A percentile compares a stretch with the other conserved stretches of the same genome.
These are phyloP conservation scores for Boletellus ananas DNA, from an alignment of 768 basidiomycete species.

Conservation along the genomic window DNA sequence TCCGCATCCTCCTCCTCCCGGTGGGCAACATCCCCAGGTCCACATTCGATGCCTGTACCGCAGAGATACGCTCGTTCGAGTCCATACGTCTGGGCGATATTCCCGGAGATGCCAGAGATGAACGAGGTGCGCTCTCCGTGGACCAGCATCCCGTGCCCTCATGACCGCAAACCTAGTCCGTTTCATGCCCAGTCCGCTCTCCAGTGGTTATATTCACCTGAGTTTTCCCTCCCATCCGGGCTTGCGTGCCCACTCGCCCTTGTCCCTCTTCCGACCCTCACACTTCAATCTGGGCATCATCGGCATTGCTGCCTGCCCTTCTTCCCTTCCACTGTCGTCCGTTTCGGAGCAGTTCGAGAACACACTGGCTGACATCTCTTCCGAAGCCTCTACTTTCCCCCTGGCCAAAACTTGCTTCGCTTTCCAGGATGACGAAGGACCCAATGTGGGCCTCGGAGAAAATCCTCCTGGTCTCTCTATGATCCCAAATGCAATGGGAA, in stretches of 20 bases:
- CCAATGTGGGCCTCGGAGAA: conserved; percentile 53
- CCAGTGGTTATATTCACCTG: conserved; percentile 80
- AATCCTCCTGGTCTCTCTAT: conserved; percentile 63
- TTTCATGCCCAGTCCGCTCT: conserved; percentile 75
- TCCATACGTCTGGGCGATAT: conserved; percentile 78
- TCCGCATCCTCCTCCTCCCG: conserved; percentile 82
- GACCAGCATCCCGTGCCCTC: neutral
- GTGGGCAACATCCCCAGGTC: conserved; percentile 69
- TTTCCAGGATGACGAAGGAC: conserved; percentile 64
- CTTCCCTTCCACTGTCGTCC: conserved; percentile 47
- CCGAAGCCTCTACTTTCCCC: conserved; percentile 64
- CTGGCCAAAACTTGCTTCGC: conserved; percentile 80
- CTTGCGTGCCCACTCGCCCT: conserved; percentile 58
- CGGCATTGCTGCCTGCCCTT: conserved; percentile 73
- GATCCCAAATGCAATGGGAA: conserved; percentile 83
- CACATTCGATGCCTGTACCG: conserved; percentile 71
- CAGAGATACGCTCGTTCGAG: conserved; percentile 70
- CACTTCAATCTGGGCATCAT: conserved; percentile 86
- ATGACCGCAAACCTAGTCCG: conserved; percentile 46
- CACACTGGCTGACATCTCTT: conserved; percentile 61
- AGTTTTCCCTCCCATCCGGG: conserved; percentile 74
- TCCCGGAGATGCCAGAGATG: conserved; percentile 73
- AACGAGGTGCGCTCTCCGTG: conserved; percentile 52
- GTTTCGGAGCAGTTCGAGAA: conserved; percentile 66
- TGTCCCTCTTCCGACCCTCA: conserved; percentile 74